Conservation (phyloP, 768 basidiomycete species). For the Leccinum boreale region DNA sequence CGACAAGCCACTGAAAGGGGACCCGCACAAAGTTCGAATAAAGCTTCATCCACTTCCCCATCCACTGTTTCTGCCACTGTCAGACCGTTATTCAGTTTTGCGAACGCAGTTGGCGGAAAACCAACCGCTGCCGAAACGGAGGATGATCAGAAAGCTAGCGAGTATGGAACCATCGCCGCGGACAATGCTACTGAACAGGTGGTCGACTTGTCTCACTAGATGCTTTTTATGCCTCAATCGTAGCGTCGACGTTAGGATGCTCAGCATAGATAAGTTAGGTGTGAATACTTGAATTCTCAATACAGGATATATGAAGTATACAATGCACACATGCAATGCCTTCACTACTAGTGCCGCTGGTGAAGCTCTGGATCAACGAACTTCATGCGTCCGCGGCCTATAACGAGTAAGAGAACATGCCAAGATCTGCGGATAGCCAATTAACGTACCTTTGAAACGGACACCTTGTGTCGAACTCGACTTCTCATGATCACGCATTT, state of each 20-base stretch:
- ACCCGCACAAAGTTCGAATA: conserved; percentile 22
- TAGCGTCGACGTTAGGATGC: conserved; percentile 6
- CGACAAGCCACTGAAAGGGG: conserved; percentile 47
- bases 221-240: conserved; percentile 16
- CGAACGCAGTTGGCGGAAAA: conserved; percentile 58
- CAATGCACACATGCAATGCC: background rate
- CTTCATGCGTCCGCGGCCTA: conserved; percentile 67
- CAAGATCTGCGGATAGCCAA: background rate
- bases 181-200: conserved; percentile 17
- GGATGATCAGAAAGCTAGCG: conserved; percentile 14
- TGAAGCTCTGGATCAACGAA: conserved; percentile 57
- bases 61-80: conserved; percentile 37
- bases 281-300: background rate
- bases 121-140: conserved; percentile 11
- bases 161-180: background rate
- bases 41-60: conserved; percentile 32
- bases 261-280: background rate
- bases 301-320: conserved; percentile 1
- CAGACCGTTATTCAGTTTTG: conserved; percentile 77
- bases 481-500: conserved; percentile 28
- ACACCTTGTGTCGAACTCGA: conserved; percentile 42
- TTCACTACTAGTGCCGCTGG: conserved; percentile 20
- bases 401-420: background rate
- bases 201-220: conserved; percentile 16
- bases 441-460: conserved; percentile 57